phyloP scores from a whole-genome alignment of 345 rosid genomes.

The Camelina neglecta region DNA sequence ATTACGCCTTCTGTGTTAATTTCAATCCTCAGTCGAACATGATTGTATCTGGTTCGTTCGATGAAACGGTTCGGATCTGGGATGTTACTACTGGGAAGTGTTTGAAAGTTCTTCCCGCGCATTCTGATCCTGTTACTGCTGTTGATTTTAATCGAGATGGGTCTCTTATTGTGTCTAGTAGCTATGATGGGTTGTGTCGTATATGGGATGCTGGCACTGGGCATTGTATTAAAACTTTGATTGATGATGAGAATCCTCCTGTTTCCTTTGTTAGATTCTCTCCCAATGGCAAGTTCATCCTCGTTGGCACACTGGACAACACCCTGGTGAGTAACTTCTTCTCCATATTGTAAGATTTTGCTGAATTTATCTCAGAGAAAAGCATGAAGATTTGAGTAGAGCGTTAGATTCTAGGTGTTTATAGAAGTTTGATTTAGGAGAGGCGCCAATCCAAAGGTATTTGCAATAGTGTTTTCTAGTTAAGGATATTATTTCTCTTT shows the following conservation, averaged over 20 bases:
- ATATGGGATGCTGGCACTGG: slow-evolving; percentile 94
- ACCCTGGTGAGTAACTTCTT: slow-evolving; percentile 61
- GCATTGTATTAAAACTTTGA: slow-evolving; percentile 81
- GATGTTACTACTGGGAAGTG: slow-evolving; percentile 88
- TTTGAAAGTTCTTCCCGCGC: slow-evolving; percentile 89
- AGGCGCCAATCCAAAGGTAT: neutral
- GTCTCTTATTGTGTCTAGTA: slow-evolving; percentile 79
- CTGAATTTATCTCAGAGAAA: too few relatives aligned
- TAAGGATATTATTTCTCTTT: neutral
- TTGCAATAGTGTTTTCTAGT: neutral
- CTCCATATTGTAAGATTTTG: too few relatives aligned
- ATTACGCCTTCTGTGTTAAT: slow-evolving; percentile 77
- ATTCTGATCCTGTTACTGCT: slow-evolving; percentile 91
- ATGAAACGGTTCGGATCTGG: slow-evolving; percentile 95
- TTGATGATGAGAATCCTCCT: slow-evolving; percentile 93
- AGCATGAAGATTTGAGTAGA: neutral
- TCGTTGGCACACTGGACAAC: slow-evolving; percentile 87
- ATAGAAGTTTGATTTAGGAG: neutral
- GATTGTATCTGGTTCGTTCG: slow-evolving; percentile 93
- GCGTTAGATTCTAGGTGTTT: slow-evolving; percentile 22
- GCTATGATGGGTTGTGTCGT: slow-evolving; percentile 90
- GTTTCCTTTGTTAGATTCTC: slow-evolving; percentile 88
- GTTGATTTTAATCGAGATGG: slow-evolving; percentile 90
- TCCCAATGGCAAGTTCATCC: slow-evolving; percentile 91
- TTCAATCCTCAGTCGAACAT: slow-evolving; percentile 88